Percentiles rank a stretch among this genome's conserved stretches.
phyloP scores from a whole-genome alignment of 2,329 filamentous ascomycete genomes.

The Chaetomiaceae sp. region DNA sequence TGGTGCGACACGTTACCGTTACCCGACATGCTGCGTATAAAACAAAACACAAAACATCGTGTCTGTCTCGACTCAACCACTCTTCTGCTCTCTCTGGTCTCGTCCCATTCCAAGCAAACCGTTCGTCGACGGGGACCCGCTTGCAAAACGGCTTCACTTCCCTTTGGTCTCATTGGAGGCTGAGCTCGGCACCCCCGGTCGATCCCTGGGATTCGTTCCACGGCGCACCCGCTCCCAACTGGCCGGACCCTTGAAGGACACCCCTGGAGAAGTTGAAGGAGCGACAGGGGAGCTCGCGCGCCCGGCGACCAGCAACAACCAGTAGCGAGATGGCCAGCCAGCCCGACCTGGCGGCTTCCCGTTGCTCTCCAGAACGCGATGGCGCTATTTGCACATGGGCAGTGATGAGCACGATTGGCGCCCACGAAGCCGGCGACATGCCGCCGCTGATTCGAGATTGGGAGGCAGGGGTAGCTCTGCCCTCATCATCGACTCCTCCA shows the following conservation, averaged over 20 bases:
- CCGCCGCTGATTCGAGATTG: constrained; percentile 13
- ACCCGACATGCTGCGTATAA: no score
- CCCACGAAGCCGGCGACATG: constrained; percentile 13
- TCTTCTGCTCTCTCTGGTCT: not conserved
- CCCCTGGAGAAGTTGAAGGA: no score
- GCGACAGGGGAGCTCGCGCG: constrained; percentile 14
- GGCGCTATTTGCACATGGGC: constrained; percentile 19
- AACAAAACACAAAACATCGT: not conserved
- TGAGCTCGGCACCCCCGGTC: constrained; percentile 9
- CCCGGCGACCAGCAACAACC: constrained; percentile 17
- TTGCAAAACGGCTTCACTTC: constrained; percentile 1
- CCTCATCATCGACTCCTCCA: constrained; percentile 7
- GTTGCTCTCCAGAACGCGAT: constrained; percentile 14
- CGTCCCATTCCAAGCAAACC: no score
- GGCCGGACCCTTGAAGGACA: constrained; percentile 16
- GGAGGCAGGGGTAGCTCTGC: constrained; percentile 17
- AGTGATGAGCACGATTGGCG: constrained; percentile 17
- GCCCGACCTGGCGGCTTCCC: constrained; percentile 2
- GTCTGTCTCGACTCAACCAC: not conserved
- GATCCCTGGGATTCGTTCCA: constrained; percentile 4
- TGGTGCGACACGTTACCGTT: no score
- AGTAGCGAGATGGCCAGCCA: constrained; percentile 27
- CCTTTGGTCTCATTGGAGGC: constrained; percentile 7
- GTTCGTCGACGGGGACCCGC: not conserved
- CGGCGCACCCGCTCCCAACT: constrained; percentile 13